phyloP scores from a whole-genome alignment of 2,329 filamentous ascomycete species.

The Colletotrichum godetiae region DNA sequence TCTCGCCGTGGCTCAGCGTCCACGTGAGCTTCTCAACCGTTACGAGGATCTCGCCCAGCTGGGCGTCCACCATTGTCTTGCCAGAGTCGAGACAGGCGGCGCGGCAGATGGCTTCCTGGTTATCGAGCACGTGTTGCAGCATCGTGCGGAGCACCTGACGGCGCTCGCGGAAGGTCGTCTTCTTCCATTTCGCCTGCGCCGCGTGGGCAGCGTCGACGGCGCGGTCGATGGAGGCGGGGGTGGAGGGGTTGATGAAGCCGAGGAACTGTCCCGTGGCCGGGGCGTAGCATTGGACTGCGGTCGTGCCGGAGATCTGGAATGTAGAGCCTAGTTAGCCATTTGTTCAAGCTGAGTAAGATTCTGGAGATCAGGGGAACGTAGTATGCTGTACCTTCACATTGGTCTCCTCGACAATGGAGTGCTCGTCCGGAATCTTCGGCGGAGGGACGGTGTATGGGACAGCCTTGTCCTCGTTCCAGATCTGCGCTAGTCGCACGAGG shows the following conservation, averaged over 20 bases:
- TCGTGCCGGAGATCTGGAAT: conserved; percentile 67
- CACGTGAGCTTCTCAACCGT: conserved; percentile 94
- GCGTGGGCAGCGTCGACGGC: conserved; percentile 78
- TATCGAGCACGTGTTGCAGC: conserved; percentile 84
- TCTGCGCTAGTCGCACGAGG: conserved; percentile 43
- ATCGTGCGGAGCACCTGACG: conserved; percentile 84
- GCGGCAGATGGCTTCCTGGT: conserved; percentile 87
- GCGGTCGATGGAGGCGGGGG: conserved; percentile 80
- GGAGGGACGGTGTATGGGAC: conserved; percentile 70
- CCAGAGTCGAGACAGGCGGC: conserved; percentile 92
- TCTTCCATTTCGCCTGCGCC: conserved; percentile 82
- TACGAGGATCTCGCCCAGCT: conserved; percentile 93
- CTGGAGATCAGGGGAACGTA: background rate
- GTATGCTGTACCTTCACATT: conserved; percentile 64
- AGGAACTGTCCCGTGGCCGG: conserved; percentile 90
- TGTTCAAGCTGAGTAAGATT: background rate
- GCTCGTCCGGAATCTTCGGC: conserved; percentile 70
- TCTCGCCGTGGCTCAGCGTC: conserved; percentile 92
- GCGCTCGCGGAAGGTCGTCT: conserved; percentile 81
- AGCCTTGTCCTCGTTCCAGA: conserved; percentile 50
- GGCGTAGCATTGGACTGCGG: conserved; percentile 84
- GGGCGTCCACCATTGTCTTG: conserved; percentile 95
- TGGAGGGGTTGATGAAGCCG: conserved; percentile 81
- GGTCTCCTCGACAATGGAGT: conserved; percentile 67
- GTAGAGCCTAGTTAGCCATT: background rate